Base-by-base conservation (phyloP, 1,284 basidiomycete species). In the Boletus mariae region DNA sequence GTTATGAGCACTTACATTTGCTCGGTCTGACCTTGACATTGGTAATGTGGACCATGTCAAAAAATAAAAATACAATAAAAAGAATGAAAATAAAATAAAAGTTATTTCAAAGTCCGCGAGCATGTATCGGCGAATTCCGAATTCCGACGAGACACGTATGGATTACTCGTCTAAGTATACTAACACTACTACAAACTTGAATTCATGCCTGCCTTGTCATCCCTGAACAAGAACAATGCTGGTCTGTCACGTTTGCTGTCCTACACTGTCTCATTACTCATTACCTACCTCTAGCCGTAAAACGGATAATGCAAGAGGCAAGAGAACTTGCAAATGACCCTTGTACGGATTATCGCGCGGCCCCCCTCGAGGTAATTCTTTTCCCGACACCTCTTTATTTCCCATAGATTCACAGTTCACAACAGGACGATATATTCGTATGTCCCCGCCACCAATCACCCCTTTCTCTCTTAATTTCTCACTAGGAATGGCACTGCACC, bases 291-390 rank as follows among this genome's bases (percentile, higher is more conserved):
- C 17, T 35, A 73, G 92, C 93, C 51, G 90, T 97, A 55, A 97
- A 97, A 76, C 86, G 96, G 45, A 97, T 98, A 61, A 91, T 98
- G 84, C 92, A 94, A 68, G 95, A 98, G 73, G 95, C 94, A 4
- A 78, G 84, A 57, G 95, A 98, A 68, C 82, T 97, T 8, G 83
- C 85, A 6, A 82, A 81, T 52, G 94, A 95, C 69, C 82, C 85
- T 51, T 87, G 81, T 51, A 84, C 85, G 1, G 92, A 94, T 65
- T 95, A 94, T 67, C 74, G 80, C 53, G 95, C 94, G 9, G 85
- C 83, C 0, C 95, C 95, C 3, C 74, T 96, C 13, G 95, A 97
- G 82, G 91, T 93, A 56, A 52, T 49, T 41, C 45, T 37, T 47
- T n/a, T 10, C 50, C 35, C 44, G 29, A 17, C 42, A 28, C 47